These are phyloP conservation scores for Penicillium cataractarum DNA, from an alignment of 495 filamentous ascomycete species.

Conservation along the genomic window DNA sequence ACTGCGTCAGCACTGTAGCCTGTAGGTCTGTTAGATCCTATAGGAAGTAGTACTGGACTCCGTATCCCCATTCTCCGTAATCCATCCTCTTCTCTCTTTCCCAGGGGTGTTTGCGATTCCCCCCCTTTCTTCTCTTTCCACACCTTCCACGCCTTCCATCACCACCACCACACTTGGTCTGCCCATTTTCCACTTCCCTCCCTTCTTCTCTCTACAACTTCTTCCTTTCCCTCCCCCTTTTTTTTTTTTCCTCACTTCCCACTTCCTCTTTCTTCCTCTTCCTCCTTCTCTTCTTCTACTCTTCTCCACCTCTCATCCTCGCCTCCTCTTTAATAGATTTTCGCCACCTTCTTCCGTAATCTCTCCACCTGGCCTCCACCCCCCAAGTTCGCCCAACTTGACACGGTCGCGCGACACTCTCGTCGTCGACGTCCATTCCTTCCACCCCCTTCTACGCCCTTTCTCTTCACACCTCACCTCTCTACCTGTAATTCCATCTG, in stretches of 20 bases:
- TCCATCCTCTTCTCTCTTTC: background rate
- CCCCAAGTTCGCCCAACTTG: conserved; percentile 13
- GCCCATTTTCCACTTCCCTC: conserved; percentile 8
- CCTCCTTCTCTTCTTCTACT: conserved; percentile 11
- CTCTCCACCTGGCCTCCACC: conserved; percentile 5
- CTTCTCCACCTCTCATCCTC: conserved; percentile 11
- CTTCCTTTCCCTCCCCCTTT: background rate
- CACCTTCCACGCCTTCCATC: conserved; percentile 7
- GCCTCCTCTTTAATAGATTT: conserved; percentile 28
- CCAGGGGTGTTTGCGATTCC: conserved; percentile 26
- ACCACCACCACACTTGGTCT: background rate
- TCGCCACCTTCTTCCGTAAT: conserved; percentile 27
- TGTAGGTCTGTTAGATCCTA: background rate
- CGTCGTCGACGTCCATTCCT: conserved; percentile 35
- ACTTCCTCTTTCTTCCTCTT: conserved; percentile 8
- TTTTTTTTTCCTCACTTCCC: background rate
- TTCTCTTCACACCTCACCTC: background rate
- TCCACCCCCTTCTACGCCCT: conserved; percentile 10
- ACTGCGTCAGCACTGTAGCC: conserved; percentile 7
- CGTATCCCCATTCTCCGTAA: background rate
- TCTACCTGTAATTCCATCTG: background rate
- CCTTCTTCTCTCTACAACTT: conserved; percentile 10
- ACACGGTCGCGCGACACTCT: conserved; percentile 29
- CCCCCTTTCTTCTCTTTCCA: conserved; percentile 23
- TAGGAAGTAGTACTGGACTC: background rate